Evolutionary conservation across 768 basidiomycete species (phyloP).

Genomic region (Agrocybe chaxingu): DNA sequence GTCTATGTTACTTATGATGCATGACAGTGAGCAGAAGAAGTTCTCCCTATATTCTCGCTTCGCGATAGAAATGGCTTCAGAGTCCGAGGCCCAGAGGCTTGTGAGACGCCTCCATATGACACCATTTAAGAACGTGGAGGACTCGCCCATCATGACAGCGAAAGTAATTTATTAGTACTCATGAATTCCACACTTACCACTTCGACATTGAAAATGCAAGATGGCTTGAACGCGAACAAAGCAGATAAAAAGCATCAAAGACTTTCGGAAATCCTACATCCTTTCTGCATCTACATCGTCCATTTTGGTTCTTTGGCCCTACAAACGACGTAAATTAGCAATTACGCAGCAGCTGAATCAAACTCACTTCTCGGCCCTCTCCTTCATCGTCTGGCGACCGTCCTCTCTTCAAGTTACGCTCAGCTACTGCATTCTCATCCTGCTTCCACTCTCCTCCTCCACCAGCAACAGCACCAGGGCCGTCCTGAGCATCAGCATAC

Average conservation of each 20-base stretch:
- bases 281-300: conserved; percentile 68
- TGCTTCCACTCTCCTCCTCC: conserved; percentile 89
- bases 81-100: conserved; percentile 67
- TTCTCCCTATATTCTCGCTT: conserved; percentile 51
- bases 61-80: conserved; percentile 50
- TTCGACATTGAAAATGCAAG: neutral
- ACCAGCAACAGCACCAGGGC: conserved; percentile 75
- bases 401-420: conserved; percentile 57
- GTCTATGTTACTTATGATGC: neutral
- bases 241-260: conserved; percentile 13
- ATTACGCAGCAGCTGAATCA: neutral
- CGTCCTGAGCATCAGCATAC: conserved; percentile 78
- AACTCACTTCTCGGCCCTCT: conserved; percentile 46
- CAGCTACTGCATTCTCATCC: conserved; percentile 37
- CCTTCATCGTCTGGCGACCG: conserved; percentile 80
- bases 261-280: conserved; percentile 43
- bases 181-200: neutral
- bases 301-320: conserved; percentile 59
- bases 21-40: conserved; percentile 13
- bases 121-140: conserved; percentile 27
- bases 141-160: conserved; percentile 19
- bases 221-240: conserved; percentile 10
- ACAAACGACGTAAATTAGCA: conserved; percentile 5
- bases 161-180: conserved; percentile 37
- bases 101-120: conserved; percentile 64